Conservation (phyloP, 495 filamentous ascomycete species). For the Neurospora sp. region DNA sequence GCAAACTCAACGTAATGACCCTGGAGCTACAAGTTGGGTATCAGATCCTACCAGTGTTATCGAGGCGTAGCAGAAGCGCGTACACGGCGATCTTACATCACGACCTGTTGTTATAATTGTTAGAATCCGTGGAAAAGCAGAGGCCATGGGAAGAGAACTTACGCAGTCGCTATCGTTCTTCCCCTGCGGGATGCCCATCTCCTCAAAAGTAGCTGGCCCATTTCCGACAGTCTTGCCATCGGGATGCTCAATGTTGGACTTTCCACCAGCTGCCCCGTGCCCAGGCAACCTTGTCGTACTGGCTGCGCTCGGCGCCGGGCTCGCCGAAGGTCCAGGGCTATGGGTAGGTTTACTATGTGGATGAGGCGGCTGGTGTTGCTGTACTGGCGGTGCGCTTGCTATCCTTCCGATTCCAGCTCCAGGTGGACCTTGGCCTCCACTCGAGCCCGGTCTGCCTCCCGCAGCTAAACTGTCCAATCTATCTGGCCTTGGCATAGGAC, state of each 20-base stretch:
- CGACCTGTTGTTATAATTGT: constrained; percentile 7
- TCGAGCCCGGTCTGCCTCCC: constrained; percentile 4
- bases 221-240: constrained; percentile 50
- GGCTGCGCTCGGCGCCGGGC: constrained; percentile 22
- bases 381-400: constrained; percentile 22
- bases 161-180: constrained; percentile 85
- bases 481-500: constrained; percentile 15
- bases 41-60: neutral
- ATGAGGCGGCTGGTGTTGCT: constrained; percentile 6
- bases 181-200: constrained; percentile 83
- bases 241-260: constrained; percentile 10
- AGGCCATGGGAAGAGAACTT: constrained; percentile 30
- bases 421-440: constrained; percentile 5
- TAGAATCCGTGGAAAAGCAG: constrained; percentile 2
- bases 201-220: constrained; percentile 94
- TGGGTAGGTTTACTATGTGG: constrained; percentile 15
- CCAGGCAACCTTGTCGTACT: constrained; percentile 11
- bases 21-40: neutral
- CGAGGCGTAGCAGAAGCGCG: neutral
- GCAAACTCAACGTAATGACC: neutral
- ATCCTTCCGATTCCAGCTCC: neutral
- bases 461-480: constrained; percentile 15
- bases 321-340: constrained; percentile 16
- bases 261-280: constrained; percentile 3
- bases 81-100: constrained; percentile 8